phyloP scores from a whole-genome alignment of 208 protist species.

The Trypanosomatidae sp. region DNA sequence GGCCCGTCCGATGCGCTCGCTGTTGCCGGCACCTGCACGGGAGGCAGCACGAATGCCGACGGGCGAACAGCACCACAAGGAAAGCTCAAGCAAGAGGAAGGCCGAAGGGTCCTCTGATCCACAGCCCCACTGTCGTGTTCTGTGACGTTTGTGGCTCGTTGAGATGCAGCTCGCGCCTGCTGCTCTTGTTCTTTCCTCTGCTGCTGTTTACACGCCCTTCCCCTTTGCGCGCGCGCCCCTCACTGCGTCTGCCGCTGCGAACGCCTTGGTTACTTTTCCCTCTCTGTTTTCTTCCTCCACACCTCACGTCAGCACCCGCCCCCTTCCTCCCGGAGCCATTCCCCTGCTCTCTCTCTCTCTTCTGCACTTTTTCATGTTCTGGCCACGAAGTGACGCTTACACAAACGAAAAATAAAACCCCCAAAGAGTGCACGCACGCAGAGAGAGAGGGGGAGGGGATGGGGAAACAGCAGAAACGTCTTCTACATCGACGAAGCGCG shows the following conservation, averaged over 20 bases:
- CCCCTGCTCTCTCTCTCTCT: background rate
- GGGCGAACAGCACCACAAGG: background rate
- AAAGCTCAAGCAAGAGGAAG: background rate
- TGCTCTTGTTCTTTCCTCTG: background rate
- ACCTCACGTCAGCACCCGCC: background rate
- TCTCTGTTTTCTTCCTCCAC: background rate
- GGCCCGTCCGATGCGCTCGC: background rate
- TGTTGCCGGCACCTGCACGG: background rate
- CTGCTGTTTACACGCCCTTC: background rate
- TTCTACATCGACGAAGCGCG: background rate
- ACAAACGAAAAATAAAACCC: background rate
- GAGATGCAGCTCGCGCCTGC: background rate
- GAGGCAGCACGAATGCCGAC: constrained; percentile 1
- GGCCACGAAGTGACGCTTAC: background rate
- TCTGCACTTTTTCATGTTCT: background rate
- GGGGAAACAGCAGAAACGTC: background rate
- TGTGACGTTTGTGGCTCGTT: background rate
- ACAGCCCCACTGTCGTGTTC: background rate
- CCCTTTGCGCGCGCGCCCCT: background rate
- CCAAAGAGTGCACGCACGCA: background rate
- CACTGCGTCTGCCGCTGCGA: background rate
- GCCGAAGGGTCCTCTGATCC: background rate
- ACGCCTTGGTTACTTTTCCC: background rate
- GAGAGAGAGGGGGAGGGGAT: background rate
- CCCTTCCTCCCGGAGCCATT: background rate